Percentiles rank a stretch among this genome's conserved stretches.
Conservation (phyloP, 164 flowering plant genomes). For the Berberis vulgaris region DNA sequence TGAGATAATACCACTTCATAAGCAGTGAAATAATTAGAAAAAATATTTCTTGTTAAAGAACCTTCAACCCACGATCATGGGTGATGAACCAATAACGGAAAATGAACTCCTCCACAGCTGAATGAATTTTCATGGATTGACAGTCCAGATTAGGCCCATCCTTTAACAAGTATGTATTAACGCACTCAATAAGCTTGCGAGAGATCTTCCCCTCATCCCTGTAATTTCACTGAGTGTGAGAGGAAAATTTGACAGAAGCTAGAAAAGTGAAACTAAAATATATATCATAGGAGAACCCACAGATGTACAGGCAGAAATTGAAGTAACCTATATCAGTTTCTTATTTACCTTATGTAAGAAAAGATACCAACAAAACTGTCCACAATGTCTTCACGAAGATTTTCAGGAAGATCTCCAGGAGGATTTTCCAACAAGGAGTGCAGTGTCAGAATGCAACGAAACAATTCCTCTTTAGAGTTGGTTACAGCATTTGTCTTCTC, state of each 20-base stretch:
- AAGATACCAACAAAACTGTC: conserved; percentile 54
- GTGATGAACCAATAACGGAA: conserved; percentile 65
- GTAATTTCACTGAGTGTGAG: conserved; percentile 10
- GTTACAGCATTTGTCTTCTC: conserved; percentile 25
- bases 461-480: conserved; percentile 58
- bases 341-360: conserved; percentile 45
- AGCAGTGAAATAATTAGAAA: background rate
- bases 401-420: conserved; percentile 80
- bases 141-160: conserved; percentile 90
- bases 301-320: background rate
- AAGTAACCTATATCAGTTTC: background rate
- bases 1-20: background rate
- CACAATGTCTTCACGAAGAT: conserved; percentile 51
- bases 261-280: background rate
- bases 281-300: background rate
- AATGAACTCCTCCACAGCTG: conserved; percentile 54
- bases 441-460: conserved; percentile 60
- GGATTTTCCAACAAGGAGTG: conserved; percentile 87
- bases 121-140: conserved; percentile 60
- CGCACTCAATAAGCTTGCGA: conserved; percentile 79
- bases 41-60: conserved; percentile 10
- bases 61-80: conserved; percentile 77
- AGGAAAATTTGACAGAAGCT: conserved; percentile 3
- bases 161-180: conserved; percentile 64
- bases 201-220: conserved; percentile 87